Percentiles rank a stretch among this genome's conserved stretches.
These are phyloP conservation scores for Tolypocladium cylindrosporum DNA, from an alignment of 2,329 filamentous ascomycete genomes.

Conservation along the genomic window DNA sequence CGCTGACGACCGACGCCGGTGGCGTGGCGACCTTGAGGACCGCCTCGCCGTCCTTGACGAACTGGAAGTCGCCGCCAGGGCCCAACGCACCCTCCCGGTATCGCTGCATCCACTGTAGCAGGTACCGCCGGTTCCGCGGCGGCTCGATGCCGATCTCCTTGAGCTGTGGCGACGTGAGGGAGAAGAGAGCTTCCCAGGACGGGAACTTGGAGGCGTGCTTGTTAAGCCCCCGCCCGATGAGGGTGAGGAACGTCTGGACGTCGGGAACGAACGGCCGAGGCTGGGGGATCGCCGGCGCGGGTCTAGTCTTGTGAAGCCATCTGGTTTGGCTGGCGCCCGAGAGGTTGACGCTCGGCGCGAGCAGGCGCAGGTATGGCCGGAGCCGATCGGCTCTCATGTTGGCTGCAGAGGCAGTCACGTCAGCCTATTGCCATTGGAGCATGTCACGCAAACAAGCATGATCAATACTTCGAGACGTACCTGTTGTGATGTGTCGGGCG, in stretches of 20 bases:
- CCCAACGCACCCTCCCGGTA: conserved; percentile 72
- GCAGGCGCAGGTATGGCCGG: conserved; percentile 20
- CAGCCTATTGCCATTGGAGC: neutral
- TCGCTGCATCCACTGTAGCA: conserved; percentile 78
- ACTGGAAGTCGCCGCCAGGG: conserved; percentile 69
- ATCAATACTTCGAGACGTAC: neutral
- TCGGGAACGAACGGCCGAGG: conserved; percentile 84
- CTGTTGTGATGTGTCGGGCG: neutral
- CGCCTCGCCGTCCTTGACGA: conserved; percentile 51
- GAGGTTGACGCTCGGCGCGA: conserved; percentile 20
- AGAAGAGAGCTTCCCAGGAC: conserved; percentile 85
- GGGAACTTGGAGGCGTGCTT: conserved; percentile 80
- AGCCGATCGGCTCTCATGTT: conserved; percentile 9
- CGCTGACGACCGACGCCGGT: conserved; percentile 25
- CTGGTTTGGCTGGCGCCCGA: conserved; percentile 25
- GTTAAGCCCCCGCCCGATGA: conserved; percentile 81
- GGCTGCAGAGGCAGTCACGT: neutral
- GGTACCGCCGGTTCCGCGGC: conserved; percentile 69
- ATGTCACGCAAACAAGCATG: neutral
- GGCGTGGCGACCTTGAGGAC: conserved; percentile 38
- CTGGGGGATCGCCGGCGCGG: conserved; percentile 40
- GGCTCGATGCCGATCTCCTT: conserved; percentile 80
- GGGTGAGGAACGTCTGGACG: conserved; percentile 71
- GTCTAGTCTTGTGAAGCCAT: conserved; percentile 32
- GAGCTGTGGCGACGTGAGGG: conserved; percentile 65